phyloP scores from a whole-genome alignment of 371 early-diverging fungal species.

The Dichotomocladium elegans region DNA sequence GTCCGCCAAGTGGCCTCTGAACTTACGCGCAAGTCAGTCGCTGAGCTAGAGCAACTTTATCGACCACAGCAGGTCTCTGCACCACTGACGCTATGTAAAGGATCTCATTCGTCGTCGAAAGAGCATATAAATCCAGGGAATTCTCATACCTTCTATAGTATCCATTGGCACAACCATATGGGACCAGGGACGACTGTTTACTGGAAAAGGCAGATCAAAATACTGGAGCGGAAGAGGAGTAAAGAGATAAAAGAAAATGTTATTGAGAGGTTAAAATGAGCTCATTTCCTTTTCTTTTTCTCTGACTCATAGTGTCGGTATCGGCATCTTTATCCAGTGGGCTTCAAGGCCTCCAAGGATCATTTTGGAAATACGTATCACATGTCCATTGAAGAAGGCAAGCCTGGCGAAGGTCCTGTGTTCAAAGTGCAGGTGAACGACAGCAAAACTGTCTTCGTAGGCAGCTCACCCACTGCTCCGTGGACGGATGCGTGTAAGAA shows the following conservation, averaged over 20 bases:
- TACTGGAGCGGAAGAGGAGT: constrained; percentile 47
- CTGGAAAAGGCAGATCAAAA: constrained; percentile 29
- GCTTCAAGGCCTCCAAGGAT: constrained; percentile 49
- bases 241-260: constrained; percentile 4
- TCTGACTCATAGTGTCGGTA: constrained; percentile 38
- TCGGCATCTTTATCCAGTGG: constrained; percentile 56
- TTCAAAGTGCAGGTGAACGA: constrained; percentile 36
- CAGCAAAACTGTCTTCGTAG: constrained; percentile 33
- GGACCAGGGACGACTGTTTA: constrained; percentile 29
- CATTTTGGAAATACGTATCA: constrained; percentile 53
- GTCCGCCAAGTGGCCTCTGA: constrained; percentile 14
- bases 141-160: neutral
- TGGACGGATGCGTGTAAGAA: constrained; percentile 55
- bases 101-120: neutral
- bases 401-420: constrained; percentile 34
- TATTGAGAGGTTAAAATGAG: neutral
- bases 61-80: constrained; percentile 16
- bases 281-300: neutral
- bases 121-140: no score
- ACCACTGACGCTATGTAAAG: constrained; percentile 34
- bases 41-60: constrained; percentile 6
- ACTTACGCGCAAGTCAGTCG: neutral
- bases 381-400: constrained; percentile 47
- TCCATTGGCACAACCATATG: constrained; percentile 47
- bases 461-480: constrained; percentile 51